Evolutionary conservation across 768 basidiomycete genomes (phyloP).

Genomic region (Lactarius deliciosus): DNA sequence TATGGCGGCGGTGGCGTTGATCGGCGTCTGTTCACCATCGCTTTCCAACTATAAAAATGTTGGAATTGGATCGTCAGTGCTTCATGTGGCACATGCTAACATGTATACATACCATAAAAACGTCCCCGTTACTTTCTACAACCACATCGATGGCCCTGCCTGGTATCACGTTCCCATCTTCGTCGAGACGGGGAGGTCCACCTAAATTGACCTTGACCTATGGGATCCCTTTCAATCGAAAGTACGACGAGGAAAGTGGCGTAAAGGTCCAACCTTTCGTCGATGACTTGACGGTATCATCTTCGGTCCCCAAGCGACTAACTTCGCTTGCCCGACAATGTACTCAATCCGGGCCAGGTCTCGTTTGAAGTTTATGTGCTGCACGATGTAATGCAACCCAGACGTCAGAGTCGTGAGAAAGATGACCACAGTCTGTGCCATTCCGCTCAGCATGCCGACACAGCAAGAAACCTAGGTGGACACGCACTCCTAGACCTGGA

Average conservation of each 20-base stretch:
- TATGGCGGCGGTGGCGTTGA: slow-evolving; percentile 45
- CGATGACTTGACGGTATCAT: slow-evolving; percentile 58
- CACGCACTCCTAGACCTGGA: slow-evolving; percentile 77
- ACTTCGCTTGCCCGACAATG: slow-evolving; percentile 59
- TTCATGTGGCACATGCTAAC: slow-evolving; percentile 12
- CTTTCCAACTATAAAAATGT: slow-evolving; percentile 56
- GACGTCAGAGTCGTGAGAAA: slow-evolving; percentile 80
- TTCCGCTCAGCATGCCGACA: slow-evolving; percentile 13
- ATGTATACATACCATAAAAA: slow-evolving; percentile 64
- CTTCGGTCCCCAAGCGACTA: slow-evolving; percentile 82
- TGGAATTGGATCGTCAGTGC: slow-evolving; percentile 8
- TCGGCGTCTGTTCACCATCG: slow-evolving; percentile 52
- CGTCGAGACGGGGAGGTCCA: slow-evolving; percentile 49
- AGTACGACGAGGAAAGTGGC: not conserved
- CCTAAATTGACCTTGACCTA: slow-evolving; percentile 75
- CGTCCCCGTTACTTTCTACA: slow-evolving; percentile 65
- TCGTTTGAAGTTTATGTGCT: slow-evolving; percentile 70
- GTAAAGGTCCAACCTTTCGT: slow-evolving; percentile 56
- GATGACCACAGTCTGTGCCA: slow-evolving; percentile 59
- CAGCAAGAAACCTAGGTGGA: not conserved
- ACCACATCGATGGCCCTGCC: slow-evolving; percentile 74
- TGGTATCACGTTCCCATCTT: slow-evolving; percentile 51
- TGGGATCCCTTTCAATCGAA: not conserved
- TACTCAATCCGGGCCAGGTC: slow-evolving; percentile 69
- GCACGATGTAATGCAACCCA: slow-evolving; percentile 79